phyloP scores from a whole-genome alignment of 768 basidiomycete genomes.

The Rhodotorula taiwanensis region DNA sequence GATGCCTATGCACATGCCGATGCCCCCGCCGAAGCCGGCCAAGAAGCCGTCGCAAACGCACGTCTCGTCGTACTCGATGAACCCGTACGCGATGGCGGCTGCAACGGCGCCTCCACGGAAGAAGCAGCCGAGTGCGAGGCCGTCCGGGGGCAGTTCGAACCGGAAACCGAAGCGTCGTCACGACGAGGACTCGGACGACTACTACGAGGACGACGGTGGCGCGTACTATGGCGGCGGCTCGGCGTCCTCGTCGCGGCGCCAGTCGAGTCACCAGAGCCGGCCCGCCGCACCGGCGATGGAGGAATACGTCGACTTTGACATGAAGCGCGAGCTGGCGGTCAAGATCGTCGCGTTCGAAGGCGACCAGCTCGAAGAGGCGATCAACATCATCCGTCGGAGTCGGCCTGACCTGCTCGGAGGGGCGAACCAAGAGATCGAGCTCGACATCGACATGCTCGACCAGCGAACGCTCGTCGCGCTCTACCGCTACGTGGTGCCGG shows the following conservation, averaged over 20 bases:
- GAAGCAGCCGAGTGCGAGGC: slow-evolving; percentile 20
- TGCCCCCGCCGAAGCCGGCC: slow-evolving; percentile 3
- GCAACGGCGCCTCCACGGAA: background rate
- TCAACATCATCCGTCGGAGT: slow-evolving; percentile 88
- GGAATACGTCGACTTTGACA: slow-evolving; percentile 67
- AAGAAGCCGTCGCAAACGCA: slow-evolving; percentile 13
- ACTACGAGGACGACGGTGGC: slow-evolving; percentile 36
- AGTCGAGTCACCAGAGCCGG: background rate
- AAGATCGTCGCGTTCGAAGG: slow-evolving; percentile 82
- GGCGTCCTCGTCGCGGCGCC: slow-evolving; percentile 3
- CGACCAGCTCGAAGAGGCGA: slow-evolving; percentile 74
- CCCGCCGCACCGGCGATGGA: slow-evolving; percentile 33
- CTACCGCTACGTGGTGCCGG: slow-evolving; percentile 72
- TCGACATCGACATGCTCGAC: slow-evolving; percentile 91
- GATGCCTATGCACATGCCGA: slow-evolving; percentile 15
- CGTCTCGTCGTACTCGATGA: slow-evolving; percentile 8
- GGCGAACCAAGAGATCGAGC: slow-evolving; percentile 79
- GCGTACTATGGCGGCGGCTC: slow-evolving; percentile 25
- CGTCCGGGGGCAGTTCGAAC: slow-evolving; percentile 12
- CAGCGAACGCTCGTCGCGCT: slow-evolving; percentile 78
- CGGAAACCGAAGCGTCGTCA: slow-evolving; percentile 31
- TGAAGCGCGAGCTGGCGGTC: slow-evolving; percentile 97
- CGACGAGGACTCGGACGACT: slow-evolving; percentile 35
- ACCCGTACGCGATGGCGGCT: slow-evolving; percentile 13
- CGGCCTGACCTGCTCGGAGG: slow-evolving; percentile 86